A percentile compares a stretch with the other conserved stretches of the same genome.
These are phyloP conservation scores for Talaromyces sp. DNA, from an alignment of 2,329 filamentous ascomycete genomes.

Conservation along the genomic window DNA sequence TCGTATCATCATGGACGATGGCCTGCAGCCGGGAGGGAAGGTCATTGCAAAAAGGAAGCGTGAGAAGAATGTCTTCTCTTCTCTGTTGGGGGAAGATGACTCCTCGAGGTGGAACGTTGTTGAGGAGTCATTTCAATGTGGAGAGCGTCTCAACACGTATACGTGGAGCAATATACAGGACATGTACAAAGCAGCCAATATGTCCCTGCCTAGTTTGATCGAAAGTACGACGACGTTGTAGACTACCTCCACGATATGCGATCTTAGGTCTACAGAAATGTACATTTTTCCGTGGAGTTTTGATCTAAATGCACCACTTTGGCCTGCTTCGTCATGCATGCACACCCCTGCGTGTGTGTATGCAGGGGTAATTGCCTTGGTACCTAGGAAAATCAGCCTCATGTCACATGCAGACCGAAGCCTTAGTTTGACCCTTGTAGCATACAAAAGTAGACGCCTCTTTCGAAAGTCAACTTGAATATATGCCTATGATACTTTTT, in stretches of 20 bases:
- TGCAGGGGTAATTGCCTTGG: neutral
- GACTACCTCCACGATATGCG: neutral
- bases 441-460: neutral
- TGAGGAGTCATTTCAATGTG: constrained; percentile 11
- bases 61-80: neutral
- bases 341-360: neutral
- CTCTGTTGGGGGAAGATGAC: neutral
- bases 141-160: neutral
- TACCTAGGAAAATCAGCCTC: neutral
- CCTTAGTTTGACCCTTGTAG: neutral
- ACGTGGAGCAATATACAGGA: constrained; percentile 9
- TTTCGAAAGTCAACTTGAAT: neutral
- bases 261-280: neutral
- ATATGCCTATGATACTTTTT: neutral
- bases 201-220: neutral
- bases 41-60: neutral
- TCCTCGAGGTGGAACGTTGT: neutral
- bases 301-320: no score
- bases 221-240: neutral
- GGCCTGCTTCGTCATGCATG: neutral
- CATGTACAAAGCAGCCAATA: neutral
- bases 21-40: constrained; percentile 4
- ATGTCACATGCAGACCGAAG: neutral
- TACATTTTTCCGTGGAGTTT: no score
- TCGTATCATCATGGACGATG: constrained; percentile 13